phyloP scores from a whole-genome alignment of 2,329 filamentous ascomycete genomes.

The Cladosporium sp. region DNA sequence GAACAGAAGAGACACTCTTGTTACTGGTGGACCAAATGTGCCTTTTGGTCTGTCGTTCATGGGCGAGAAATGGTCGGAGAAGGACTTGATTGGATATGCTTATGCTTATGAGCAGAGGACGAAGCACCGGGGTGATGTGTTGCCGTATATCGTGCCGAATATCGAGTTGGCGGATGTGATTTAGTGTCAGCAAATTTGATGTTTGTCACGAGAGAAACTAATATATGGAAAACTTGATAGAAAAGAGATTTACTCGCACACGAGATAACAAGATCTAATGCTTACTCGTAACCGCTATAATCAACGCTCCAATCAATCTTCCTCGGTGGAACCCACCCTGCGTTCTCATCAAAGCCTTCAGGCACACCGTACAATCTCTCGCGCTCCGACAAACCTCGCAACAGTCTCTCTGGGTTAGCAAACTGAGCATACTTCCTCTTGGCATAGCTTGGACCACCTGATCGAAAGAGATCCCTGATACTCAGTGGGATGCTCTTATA shows the following conservation, averaged over 20 bases:
- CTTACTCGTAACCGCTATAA: too few relatives aligned
- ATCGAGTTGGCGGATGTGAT: conserved; percentile 45
- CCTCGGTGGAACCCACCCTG: too few relatives aligned
- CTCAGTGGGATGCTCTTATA: background rate
- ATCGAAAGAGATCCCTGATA: background rate
- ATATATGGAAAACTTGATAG: too few relatives aligned
- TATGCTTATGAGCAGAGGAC: conserved; percentile 66
- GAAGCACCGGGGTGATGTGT: conserved; percentile 42
- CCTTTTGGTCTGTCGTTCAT: conserved; percentile 62
- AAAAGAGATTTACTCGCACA: too few relatives aligned
- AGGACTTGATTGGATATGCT: conserved; percentile 58
- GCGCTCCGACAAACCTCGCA: background rate
- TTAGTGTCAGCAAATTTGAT: too few relatives aligned
- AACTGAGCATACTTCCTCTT: background rate
- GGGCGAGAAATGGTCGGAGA: conserved; percentile 58
- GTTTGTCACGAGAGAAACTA: too few relatives aligned
- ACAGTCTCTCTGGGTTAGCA: background rate
- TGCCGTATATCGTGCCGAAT: conserved; percentile 47
- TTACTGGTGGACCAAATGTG: conserved; percentile 51
- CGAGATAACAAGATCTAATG: too few relatives aligned
- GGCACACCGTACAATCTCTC: too few relatives aligned
- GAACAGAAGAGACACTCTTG: conserved; percentile 49
- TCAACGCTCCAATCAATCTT: too few relatives aligned
- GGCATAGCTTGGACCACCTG: background rate
- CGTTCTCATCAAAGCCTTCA: too few relatives aligned